A percentile compares a stretch with the other conserved stretches of the same genome.
Conservation (phyloP, 768 basidiomycete species). For the Kwoniella sp. region DNA sequence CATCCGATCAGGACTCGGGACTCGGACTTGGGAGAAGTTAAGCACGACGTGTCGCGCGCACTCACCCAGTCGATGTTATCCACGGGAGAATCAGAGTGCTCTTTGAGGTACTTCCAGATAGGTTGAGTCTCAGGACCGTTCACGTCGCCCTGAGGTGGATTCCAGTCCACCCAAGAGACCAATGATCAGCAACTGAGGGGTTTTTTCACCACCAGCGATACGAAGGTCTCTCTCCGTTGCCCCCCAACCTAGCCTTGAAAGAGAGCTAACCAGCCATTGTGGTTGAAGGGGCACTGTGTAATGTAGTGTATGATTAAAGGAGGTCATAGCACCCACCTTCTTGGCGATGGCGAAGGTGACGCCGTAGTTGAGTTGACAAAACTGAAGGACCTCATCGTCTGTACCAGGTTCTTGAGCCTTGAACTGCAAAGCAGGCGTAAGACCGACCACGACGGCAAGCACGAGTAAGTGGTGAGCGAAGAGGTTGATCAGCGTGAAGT, state of each 20-base stretch:
- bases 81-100: slow-evolving; percentile 48
- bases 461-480: too few species aligned
- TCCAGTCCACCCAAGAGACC: neutral
- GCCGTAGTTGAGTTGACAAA: slow-evolving; percentile 56
- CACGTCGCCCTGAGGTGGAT: slow-evolving; percentile 48
- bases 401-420: slow-evolving; percentile 56
- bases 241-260: too few species aligned
- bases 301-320: neutral
- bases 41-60: neutral
- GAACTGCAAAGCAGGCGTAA: slow-evolving; percentile 27
- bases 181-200: neutral
- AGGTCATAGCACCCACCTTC: slow-evolving; percentile 34
- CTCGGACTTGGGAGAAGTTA: neutral
- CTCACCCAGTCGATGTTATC: slow-evolving; percentile 54
- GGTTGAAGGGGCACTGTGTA: neutral
- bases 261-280: too few species aligned
- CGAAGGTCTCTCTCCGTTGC: too few species aligned
- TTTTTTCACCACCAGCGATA: too few species aligned
- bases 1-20: neutral
- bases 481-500: neutral
- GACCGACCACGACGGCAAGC: too few species aligned
- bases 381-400: slow-evolving; percentile 54
- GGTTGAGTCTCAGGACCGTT: slow-evolving; percentile 55
- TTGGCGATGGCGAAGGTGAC: slow-evolving; percentile 56
- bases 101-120: slow-evolving; percentile 55